These are phyloP conservation scores for Ceratocystis huliohia DNA, from an alignment of 2,329 filamentous ascomycete genomes.

Conservation along the genomic window DNA sequence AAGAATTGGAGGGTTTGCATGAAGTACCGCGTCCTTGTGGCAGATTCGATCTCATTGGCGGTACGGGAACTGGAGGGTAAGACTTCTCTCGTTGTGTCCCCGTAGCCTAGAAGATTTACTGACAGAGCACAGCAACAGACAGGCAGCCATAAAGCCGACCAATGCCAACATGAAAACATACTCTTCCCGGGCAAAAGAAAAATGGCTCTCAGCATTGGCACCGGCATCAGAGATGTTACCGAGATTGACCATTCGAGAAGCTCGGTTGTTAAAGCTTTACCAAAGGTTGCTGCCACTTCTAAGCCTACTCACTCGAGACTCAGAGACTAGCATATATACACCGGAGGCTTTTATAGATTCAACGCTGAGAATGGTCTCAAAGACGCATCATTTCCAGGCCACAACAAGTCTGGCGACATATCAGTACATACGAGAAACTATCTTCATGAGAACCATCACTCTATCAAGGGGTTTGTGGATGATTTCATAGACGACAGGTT, in stretches of 20 bases:
- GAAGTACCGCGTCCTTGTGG: constrained; percentile 24
- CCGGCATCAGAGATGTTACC: constrained; percentile 23
- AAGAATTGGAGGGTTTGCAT: constrained; percentile 17
- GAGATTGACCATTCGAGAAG: constrained; percentile 19
- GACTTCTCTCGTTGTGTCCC: neutral
- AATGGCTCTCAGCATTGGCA: constrained; percentile 25
- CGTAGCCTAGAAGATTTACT: too few relatives aligned
- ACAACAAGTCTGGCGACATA: constrained; percentile 24
- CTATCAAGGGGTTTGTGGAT: too few relatives aligned
- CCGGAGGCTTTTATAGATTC: constrained; percentile 24
- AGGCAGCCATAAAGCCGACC: neutral
- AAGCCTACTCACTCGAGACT: neutral
- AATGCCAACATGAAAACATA: neutral
- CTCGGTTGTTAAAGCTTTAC: neutral
- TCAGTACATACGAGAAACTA: constrained; percentile 24
- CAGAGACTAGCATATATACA: constrained; percentile 22
- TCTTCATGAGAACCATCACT: neutral
- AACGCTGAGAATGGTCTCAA: constrained; percentile 25
- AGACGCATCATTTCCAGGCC: constrained; percentile 24
- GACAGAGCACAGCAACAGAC: neutral
- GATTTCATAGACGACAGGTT: neutral
- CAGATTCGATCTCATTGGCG: constrained; percentile 27
- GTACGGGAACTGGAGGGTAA: constrained; percentile 26
- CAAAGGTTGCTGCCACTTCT: neutral
- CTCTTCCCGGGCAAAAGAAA: neutral